Percentiles rank a stretch among this genome's conserved stretches.
Evolutionary conservation across 2,329 filamentous ascomycete genomes (phyloP).

Genomic region (Aschersonia sp.): DNA sequence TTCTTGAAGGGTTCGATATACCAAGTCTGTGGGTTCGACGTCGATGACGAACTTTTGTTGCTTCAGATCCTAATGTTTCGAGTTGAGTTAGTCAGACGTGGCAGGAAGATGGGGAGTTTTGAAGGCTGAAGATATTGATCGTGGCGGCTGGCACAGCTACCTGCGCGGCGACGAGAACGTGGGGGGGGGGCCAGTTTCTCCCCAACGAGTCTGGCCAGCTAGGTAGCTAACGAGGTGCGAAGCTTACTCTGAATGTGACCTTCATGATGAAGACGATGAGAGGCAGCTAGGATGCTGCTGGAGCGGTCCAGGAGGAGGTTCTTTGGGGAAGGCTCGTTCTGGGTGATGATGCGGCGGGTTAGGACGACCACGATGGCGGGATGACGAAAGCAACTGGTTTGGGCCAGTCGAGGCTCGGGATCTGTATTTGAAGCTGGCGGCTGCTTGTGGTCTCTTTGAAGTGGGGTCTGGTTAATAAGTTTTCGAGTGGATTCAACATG

Average conservation of each 20-base stretch:
- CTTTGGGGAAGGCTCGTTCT: neutral
- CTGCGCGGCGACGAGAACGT: no score
- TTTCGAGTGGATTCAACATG: no score
- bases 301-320: constrained; percentile 2
- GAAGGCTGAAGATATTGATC: no score
- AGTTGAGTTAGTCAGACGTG: neutral
- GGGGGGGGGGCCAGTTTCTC: no score
- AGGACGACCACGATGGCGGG: constrained; percentile 2
- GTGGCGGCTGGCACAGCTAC: no score
- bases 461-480: no score
- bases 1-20: constrained; percentile 31
- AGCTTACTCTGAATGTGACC: constrained; percentile 50
- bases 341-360: constrained; percentile 1
- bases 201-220: neutral
- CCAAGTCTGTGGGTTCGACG: constrained; percentile 80
- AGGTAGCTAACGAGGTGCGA: neutral
- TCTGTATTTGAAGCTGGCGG: no score
- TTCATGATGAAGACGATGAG: constrained; percentile 39
- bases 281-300: constrained; percentile 13
- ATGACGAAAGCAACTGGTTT: constrained; percentile 6
- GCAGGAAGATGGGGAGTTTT: no score
- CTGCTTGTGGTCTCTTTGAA: no score
- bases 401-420: neutral
- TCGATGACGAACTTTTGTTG: constrained; percentile 98
- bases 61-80: constrained; percentile 65